These are phyloP conservation scores for Tothia fuscella DNA, from an alignment of 2,329 filamentous ascomycete genomes.

Conservation along the genomic window DNA sequence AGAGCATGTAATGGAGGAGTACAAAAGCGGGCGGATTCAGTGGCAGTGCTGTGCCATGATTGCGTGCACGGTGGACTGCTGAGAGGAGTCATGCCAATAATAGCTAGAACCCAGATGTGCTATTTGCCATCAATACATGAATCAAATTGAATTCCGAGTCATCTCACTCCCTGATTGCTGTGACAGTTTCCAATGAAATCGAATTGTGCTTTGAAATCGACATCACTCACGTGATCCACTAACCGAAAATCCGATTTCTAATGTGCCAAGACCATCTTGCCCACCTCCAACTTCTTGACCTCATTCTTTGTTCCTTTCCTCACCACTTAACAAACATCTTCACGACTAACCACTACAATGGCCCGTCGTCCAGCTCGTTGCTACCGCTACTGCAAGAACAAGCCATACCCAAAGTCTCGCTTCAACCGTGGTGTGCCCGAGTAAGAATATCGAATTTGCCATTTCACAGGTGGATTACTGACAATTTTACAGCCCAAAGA, in stretches of 20 bases:
- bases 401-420: slow-evolving; percentile 98
- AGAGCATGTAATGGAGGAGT: no score
- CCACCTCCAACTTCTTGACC: slow-evolving; percentile 12
- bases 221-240: slow-evolving; percentile 1
- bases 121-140: no score
- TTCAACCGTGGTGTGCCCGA: slow-evolving; percentile 96
- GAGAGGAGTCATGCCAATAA: no score
- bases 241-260: slow-evolving; percentile 2
- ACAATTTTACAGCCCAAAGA: slow-evolving; percentile 45
- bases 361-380: slow-evolving; percentile 98
- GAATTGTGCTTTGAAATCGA: not conserved
- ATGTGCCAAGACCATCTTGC: not conserved
- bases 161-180: no score
- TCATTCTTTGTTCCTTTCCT: slow-evolving; percentile 15
- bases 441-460: not conserved
- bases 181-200: no score
- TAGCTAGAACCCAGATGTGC: no score
- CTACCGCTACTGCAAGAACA: slow-evolving; percentile 94
- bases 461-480: not conserved
- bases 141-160: no score
- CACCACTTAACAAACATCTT: slow-evolving; percentile 30
- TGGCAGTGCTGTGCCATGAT: no score
- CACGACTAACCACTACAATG: slow-evolving; percentile 51
- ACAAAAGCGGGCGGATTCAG: no score
- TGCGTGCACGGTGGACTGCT: no score